phyloP scores from a whole-genome alignment of 1,284 basidiomycete species.

The Leccinum glutinopallens region DNA sequence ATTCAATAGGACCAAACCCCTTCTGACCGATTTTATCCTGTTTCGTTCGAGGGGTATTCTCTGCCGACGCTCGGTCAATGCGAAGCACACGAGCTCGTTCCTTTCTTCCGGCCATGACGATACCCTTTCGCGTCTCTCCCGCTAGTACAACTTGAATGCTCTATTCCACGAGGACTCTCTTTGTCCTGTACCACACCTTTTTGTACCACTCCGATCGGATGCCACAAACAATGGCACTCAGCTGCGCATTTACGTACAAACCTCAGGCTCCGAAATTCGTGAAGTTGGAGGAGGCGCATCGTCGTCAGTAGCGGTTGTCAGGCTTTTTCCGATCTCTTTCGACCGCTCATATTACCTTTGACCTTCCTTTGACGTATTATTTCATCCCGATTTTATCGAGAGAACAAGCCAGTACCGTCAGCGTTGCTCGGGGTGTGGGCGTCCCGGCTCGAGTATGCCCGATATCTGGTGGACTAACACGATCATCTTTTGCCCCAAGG shows the following conservation, averaged over 20 bases:
- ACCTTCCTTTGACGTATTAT: slow-evolving; percentile 74
- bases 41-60: slow-evolving; percentile 81
- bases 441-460: slow-evolving; percentile 55
- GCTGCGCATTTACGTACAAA: slow-evolving; percentile 87
- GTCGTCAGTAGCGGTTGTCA: slow-evolving; percentile 70
- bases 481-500: slow-evolving; percentile 66
- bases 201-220: slow-evolving; percentile 85
- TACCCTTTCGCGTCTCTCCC: slow-evolving; percentile 44
- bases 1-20: slow-evolving; percentile 54
- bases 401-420: slow-evolving; percentile 93
- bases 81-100: slow-evolving; percentile 79
- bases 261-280: slow-evolving; percentile 54
- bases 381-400: slow-evolving; percentile 80
- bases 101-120: slow-evolving; percentile 62
- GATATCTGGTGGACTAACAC: slow-evolving; percentile 74
- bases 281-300: slow-evolving; percentile 72
- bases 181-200: slow-evolving; percentile 69
- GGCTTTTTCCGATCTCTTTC: slow-evolving; percentile 87
- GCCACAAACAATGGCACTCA: slow-evolving; percentile 78
- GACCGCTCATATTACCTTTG: slow-evolving; percentile 77
- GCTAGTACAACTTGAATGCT: slow-evolving; percentile 63
- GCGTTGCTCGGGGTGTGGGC: slow-evolving; percentile 91
- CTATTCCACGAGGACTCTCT: slow-evolving; percentile 69
- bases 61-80: slow-evolving; percentile 69
- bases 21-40: slow-evolving; percentile 70